Conservation (phyloP, 2,329 filamentous ascomycete species). For the Pleomassaria siparia region DNA sequence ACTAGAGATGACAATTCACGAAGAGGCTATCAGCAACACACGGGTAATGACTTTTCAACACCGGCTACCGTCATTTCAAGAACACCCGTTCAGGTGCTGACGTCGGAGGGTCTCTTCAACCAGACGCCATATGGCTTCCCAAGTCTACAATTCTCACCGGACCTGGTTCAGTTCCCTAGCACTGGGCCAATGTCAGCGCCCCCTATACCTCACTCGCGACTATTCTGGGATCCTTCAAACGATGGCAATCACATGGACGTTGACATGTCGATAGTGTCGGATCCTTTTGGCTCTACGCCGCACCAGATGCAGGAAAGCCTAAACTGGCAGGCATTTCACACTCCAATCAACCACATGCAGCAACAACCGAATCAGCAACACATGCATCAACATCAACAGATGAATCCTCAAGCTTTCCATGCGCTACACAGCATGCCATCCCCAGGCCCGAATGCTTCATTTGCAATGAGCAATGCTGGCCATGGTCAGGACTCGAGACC, state of each 20-base stretch:
- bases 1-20: slow-evolving; percentile 58
- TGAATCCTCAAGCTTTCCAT: slow-evolving; percentile 40
- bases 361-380: slow-evolving; percentile 37
- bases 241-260: slow-evolving; percentile 38
- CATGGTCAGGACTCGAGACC: slow-evolving; percentile 23
- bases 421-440: slow-evolving; percentile 31
- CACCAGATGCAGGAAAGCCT: slow-evolving; percentile 34
- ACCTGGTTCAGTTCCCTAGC: slow-evolving; percentile 56
- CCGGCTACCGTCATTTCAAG: slow-evolving; percentile 46
- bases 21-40: slow-evolving; percentile 43
- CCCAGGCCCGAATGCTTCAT: slow-evolving; percentile 24
- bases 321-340: slow-evolving; percentile 37
- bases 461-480: slow-evolving; percentile 21
- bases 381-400: slow-evolving; percentile 18
- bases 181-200: slow-evolving; percentile 59
- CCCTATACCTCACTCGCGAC: slow-evolving; percentile 53
- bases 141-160: slow-evolving; percentile 59
- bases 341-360: slow-evolving; percentile 30
- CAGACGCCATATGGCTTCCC: slow-evolving; percentile 51
- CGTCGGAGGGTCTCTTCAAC: slow-evolving; percentile 34
- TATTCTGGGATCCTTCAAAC: slow-evolving; percentile 40
- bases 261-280: slow-evolving; percentile 32
- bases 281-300: slow-evolving; percentile 40
- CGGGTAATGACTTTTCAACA: slow-evolving; percentile 29
- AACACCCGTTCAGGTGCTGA: slow-evolving; percentile 35